These are phyloP conservation scores for Manihot esculenta DNA, from an alignment of 441 rosid genomes.

Conservation along the genomic window DNA sequence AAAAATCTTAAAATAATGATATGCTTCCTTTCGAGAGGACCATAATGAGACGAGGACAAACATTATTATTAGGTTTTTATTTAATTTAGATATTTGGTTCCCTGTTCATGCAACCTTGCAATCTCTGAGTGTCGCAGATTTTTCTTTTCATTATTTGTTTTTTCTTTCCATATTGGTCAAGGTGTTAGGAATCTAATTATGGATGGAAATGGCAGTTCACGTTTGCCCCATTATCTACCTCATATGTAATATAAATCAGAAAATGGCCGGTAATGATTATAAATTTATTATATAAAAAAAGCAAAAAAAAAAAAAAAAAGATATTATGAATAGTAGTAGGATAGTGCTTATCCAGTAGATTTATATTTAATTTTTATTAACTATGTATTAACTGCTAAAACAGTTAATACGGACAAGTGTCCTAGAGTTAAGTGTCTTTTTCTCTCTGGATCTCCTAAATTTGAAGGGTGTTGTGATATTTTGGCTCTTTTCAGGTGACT, in stretches of 20 bases:
- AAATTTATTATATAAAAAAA: not conserved
- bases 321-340: not conserved
- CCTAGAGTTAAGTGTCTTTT: conserved; percentile 10
- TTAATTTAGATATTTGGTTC: not conserved
- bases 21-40: not conserved
- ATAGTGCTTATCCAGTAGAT: conserved; percentile 3
- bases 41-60: not conserved
- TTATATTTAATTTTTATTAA: too few species aligned
- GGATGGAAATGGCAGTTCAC: not conserved
- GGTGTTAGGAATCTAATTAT: not conserved
- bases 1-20: not conserved
- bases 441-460: not conserved
- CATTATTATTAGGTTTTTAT: not conserved
- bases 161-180: not conserved
- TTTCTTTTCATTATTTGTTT: not conserved
- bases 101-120: conserved; percentile 4
- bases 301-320: not conserved
- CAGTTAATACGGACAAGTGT: too few species aligned
- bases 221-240: not conserved
- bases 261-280: too few species aligned
- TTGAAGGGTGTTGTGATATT: conserved; percentile 5
- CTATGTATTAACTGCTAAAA: too few species aligned
- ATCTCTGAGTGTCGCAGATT: not conserved
- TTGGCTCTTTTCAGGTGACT: conserved; percentile 24
- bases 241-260: not conserved